Base-by-base conservation (phyloP, 805 yeast species). In the Myxozyma neotropica region DNA sequence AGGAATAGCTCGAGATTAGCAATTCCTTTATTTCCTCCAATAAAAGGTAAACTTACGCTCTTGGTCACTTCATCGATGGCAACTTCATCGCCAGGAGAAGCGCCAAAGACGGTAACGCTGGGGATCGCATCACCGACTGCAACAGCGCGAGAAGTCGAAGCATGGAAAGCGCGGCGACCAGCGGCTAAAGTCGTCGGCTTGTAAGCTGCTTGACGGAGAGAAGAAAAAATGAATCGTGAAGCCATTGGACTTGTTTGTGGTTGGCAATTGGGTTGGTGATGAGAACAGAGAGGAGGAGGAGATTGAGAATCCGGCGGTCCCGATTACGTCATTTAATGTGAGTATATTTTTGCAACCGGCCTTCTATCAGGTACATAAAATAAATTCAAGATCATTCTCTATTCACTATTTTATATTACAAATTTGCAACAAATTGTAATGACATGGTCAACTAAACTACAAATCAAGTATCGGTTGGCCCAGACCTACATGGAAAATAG, bases 101-200 rank as follows among this genome's bases (percentile, higher is more conserved):
- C 82, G 63, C 83, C 86, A 53, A 71, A 75, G 59, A 82, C 76
- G n/a, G 80, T 68, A 15, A 76, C 78, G 0, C 80, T 72, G n/a
- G 93, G 92, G 58, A 88, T 77, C 50, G 73, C 65, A 66, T 83
- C 85, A 29, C 95, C 94, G 19, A 75, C 83, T 44, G 80, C 72
- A 61, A 84, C 75, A 27, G 19, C 24, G 15, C 51, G 15, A 6
- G n/a, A 12, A 15, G 42, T 44, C 60, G 65, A 64, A 67, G 73
- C 43, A 58, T 55, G 62, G 78, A 78, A 64, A 7, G 52, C 51
- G 45, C 52, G 48, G 38, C 45, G 45, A 17, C 17, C 7, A 27
- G 40, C 3, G 27, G 26, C 13, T 3, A 42, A 19, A 21, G 38
- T 12, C 24, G 49, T 21, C 17, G 49, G 42, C 23, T 23, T 33